These are phyloP conservation scores for Cucumis cinereus DNA, from an alignment of 306 rosid species.

Conservation along the genomic window DNA sequence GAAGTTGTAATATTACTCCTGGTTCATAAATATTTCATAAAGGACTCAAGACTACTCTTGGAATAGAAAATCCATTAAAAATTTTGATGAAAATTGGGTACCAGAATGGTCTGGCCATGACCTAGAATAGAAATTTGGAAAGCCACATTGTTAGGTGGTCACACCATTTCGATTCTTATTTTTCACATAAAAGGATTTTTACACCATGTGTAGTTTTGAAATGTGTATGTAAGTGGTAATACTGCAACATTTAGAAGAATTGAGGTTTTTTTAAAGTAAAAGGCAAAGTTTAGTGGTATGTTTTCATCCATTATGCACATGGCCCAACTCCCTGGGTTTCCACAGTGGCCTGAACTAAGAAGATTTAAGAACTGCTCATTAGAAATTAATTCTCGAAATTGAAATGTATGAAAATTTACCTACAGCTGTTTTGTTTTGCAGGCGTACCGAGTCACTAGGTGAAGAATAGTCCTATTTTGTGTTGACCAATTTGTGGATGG, in stretches of 20 bases:
- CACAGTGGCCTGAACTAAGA: not conserved
- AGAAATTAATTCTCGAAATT: not conserved
- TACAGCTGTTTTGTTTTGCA: not conserved
- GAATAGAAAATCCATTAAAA: not conserved
- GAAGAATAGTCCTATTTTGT: not conserved
- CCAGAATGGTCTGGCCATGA: not conserved
- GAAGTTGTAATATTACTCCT: too few relatives aligned
- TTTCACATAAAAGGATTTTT: too few relatives aligned
- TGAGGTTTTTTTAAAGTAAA: too few relatives aligned
- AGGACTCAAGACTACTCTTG: not conserved
- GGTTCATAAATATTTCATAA: too few relatives aligned
- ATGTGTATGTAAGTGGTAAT: not conserved
- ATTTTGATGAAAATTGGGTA: not conserved
- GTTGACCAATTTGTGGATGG: not conserved
- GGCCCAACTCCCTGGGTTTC: not conserved
- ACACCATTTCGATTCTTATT: too few relatives aligned
- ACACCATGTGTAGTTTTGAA: too few relatives aligned
- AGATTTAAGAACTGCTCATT: not conserved
- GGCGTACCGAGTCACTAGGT: conserved; percentile 13
- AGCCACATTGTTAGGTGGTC: not conserved
- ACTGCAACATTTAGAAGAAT: not conserved
- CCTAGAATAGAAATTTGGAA: not conserved
- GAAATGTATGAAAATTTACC: not conserved
- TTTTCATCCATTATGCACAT: too few relatives aligned
- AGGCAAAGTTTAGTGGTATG: not conserved